These are phyloP conservation scores for Pseudogymnoascus sp. DNA, from an alignment of 2,329 filamentous ascomycete genomes.

Conservation along the genomic window DNA sequence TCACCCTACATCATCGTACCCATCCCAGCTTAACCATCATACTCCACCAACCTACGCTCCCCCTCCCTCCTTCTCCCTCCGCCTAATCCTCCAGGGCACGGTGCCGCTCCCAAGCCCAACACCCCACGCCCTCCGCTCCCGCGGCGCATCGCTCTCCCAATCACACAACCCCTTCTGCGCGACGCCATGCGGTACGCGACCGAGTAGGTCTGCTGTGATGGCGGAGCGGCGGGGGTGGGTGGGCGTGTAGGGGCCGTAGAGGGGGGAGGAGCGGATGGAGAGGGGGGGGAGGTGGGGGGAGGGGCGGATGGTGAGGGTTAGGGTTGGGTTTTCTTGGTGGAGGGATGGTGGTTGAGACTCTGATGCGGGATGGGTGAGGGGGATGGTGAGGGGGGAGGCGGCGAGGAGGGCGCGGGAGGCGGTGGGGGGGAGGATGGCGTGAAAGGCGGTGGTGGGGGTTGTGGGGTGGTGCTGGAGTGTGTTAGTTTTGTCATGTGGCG, in stretches of 20 bases:
- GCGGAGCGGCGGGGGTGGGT: constrained; percentile 14
- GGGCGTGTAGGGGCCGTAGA: constrained; percentile 23
- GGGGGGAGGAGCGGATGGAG: constrained; percentile 12
- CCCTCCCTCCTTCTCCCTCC: constrained; percentile 9
- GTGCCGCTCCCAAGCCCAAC: constrained; percentile 4
- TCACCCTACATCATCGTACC: neutral
- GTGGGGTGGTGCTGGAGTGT: neutral
- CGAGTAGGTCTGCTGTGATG: constrained; percentile 18
- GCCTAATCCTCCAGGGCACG: constrained; percentile 13
- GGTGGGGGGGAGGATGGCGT: constrained; percentile 14
- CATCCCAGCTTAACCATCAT: neutral
- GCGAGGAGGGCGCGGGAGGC: constrained; percentile 18
- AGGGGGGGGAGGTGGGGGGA: neutral
- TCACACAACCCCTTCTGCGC: constrained; percentile 20
- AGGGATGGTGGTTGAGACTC: neutral
- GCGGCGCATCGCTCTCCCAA: constrained; percentile 23
- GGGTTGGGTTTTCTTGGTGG: neutral
- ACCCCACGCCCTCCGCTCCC: constrained; percentile 1
- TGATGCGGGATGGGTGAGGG: neutral
- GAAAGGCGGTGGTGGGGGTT: neutral
- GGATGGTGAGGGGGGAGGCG: constrained; percentile 13
- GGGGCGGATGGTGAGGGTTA: neutral
- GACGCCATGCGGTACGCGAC: constrained; percentile 12
- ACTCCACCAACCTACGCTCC: neutral
- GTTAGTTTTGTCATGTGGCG: neutral